Base-by-base conservation (phyloP, 805 yeast species). In the Kodamaea restingae region DNA sequence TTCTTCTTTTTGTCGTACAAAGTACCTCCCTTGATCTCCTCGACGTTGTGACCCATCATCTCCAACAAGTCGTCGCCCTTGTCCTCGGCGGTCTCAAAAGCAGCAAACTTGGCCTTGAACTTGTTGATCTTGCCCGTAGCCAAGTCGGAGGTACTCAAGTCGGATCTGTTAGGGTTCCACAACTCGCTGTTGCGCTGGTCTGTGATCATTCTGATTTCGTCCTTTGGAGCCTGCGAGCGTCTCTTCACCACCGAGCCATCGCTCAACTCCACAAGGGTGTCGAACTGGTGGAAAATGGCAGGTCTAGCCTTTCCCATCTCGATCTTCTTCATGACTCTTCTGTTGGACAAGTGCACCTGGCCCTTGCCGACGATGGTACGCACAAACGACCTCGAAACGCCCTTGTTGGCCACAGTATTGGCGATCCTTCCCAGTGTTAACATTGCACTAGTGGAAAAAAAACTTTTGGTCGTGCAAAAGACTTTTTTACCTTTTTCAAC, bases 231-330 rank as follows among this genome's bases (percentile, higher is more conserved):
- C 48, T 85, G 95, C 1, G 96, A 80, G 52, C 85, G 75, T 63
- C 98, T 76, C 25, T 68, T 70, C 24, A 88, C 71, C 2, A 95
- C 95, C 21, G 96, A 84, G 2, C 98, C 98, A 59, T 93, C 98
- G 48, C 95, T 83, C 42, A 90, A 73, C 63, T 91, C 95, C n/a
- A 93, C 90, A 26, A 74, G 63, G 22, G 90, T 84, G 47, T 91
- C 88, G 59, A 93, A 93, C 60, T 87, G 87, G 65, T 91, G 77
- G 63, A 87, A 90, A 29, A 93, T 84, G 24, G 96, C 88, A 2
- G 98, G 97, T 63, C 97, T 78, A 12, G 96, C 88, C 58, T 84
- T 84, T 40, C 97, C 97, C 40, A 81, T 63, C 44, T 68, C 62
- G 51, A 85, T 83, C 58, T 78, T 82, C 58, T 77, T 81, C 62